These are phyloP conservation scores for Tillandsia fasciculata DNA, from an alignment of 176 grass and related monocot genomes.

Conservation along the genomic window DNA sequence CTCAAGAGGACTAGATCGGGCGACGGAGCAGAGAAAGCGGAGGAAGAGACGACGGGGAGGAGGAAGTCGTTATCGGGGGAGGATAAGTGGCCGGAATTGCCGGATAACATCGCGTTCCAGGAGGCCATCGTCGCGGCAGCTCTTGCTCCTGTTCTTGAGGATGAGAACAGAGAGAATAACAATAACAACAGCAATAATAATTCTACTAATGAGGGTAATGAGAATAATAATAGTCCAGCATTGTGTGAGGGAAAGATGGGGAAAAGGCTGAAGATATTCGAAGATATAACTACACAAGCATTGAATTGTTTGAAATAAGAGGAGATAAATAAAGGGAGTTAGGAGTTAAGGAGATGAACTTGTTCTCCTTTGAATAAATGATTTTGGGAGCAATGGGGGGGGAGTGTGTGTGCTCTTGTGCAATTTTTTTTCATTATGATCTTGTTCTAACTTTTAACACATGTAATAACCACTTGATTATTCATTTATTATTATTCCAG, in stretches of 20 bases:
- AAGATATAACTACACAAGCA: conserved; percentile 67
- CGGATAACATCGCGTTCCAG: conserved; percentile 64
- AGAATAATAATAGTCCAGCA: conserved; percentile 30
- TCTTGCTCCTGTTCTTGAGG: conserved; percentile 42
- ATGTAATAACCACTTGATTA: not conserved
- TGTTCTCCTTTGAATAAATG: conserved; percentile 57
- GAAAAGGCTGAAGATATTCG: conserved; percentile 87
- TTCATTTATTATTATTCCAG: not conserved
- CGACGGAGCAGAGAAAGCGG: conserved; percentile 36
- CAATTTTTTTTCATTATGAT: not conserved
- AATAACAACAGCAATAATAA: not conserved
- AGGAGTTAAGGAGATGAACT: conserved; percentile 58
- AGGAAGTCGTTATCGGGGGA: conserved; percentile 49
- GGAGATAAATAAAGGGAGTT: not conserved
- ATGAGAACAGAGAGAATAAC: conserved; percentile 1
- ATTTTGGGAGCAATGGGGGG: not conserved
- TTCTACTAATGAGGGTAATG: not conserved
- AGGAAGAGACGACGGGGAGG: conserved; percentile 18
- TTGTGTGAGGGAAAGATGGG: conserved; percentile 51
- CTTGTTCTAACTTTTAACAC: not conserved
- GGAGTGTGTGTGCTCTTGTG: not conserved
- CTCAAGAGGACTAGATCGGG: conserved; percentile 81
- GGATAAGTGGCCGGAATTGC: conserved; percentile 85
- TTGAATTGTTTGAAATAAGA: conserved; percentile 24
- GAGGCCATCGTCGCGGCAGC: conserved; percentile 62